phyloP scores from a whole-genome alignment of 257 asterid genomes.

The Solanum pinnatisectum region DNA sequence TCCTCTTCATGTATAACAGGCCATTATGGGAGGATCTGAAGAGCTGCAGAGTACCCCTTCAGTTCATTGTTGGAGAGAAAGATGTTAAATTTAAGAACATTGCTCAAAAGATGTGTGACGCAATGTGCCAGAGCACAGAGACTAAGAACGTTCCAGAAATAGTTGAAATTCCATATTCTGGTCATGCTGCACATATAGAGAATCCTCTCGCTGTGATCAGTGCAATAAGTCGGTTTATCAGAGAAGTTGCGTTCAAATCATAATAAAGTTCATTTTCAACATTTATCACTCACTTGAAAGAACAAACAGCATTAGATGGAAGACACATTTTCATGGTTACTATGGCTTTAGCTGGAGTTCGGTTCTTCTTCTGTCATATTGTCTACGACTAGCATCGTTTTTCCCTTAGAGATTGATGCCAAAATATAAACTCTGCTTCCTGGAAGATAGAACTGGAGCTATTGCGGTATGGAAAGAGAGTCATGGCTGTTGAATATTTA shows the following conservation, averaged over 20 bases:
- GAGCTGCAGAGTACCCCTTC: constrained; percentile 55
- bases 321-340: neutral
- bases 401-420: neutral
- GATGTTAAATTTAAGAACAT: constrained; percentile 70
- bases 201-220: constrained; percentile 72
- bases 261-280: neutral
- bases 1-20: constrained; percentile 17
- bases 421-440: neutral
- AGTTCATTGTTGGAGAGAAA: constrained; percentile 68
- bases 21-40: constrained; percentile 86
- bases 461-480: neutral
- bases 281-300: neutral
- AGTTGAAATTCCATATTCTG: constrained; percentile 54
- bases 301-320: neutral
- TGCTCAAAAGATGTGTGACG: constrained; percentile 39
- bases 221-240: constrained; percentile 44
- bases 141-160: constrained; percentile 16
- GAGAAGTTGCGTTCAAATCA: neutral
- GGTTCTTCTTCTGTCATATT: neutral
- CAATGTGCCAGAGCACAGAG: constrained; percentile 18
- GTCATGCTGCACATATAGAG: constrained; percentile 94
- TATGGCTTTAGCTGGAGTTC: neutral
- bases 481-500: neutral
- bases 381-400: neutral
- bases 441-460: neutral